A percentile compares a stretch with the other conserved stretches of the same genome.
phyloP scores from a whole-genome alignment of 257 asterid genomes.

The Penstemon eatonii region DNA sequence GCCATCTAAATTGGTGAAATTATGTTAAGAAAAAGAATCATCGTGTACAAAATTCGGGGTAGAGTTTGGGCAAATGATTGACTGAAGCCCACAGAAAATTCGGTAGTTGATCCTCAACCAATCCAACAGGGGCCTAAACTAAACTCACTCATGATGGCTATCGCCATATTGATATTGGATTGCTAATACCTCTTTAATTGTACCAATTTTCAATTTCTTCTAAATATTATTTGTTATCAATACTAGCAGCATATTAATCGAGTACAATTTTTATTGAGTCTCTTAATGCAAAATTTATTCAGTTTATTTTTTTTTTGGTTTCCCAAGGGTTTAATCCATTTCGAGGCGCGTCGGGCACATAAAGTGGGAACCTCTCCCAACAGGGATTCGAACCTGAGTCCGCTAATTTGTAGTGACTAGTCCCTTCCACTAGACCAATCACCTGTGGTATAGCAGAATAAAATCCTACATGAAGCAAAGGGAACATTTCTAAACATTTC shows the following conservation, averaged over 20 bases:
- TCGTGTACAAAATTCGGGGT: neutral
- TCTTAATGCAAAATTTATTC: neutral
- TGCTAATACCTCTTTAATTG: neutral
- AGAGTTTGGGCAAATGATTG: constrained; percentile 13
- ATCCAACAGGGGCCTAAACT: neutral
- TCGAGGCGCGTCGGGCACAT: no score
- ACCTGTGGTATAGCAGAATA: neutral
- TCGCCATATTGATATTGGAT: neutral
- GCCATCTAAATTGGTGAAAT: constrained; percentile 2
- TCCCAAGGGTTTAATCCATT: no score
- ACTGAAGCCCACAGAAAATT: neutral
- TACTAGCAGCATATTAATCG: neutral
- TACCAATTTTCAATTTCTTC: neutral
- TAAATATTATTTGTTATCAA: neutral
- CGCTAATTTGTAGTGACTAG: no score
- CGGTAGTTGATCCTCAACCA: neutral
- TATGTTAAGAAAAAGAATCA: neutral
- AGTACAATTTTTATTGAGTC: neutral
- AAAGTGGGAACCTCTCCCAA: no score
- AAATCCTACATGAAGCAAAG: neutral
- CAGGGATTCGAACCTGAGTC: no score
- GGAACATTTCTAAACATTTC: neutral
- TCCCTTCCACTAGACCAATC: no score
- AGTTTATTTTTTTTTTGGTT: neutral
- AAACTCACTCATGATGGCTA: constrained; percentile 4